Evolutionary conservation across 495 filamentous ascomycete genomes (phyloP), one percentile per base, ranked within the genome.

Genomic region (Bacidia gigantensis): DNA sequence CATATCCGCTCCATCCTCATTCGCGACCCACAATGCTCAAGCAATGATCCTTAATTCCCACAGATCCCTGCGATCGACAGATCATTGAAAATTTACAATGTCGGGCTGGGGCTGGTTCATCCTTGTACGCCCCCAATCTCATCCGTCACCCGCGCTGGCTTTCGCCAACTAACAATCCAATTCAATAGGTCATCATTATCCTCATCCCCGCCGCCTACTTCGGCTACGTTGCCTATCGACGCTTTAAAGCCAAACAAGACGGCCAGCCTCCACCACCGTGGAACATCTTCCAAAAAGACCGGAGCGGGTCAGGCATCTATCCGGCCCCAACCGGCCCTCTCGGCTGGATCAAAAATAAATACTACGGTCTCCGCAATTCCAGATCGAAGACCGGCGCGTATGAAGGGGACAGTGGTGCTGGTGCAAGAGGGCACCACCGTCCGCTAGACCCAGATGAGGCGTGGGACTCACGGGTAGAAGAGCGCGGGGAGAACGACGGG

Each of bases 211-310:
- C 64, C 50, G 67, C 60, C 18, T 61, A 66, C 51, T 55, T 66
- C 49, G 73, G 67, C 48, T 82, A 71, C 68, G 57, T 81, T 53
- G 58, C 73, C 54, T 80, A 73, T 57, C 72, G 75, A 1, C 78
- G 80, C 54, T 58, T 79, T 40, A 76, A 76, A 54, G 82, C 83
- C 38, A 67, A 75, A 44, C 72, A 75, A 11, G 66, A 83, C 32
- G 83, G 83, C 42, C 77, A 83, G 42, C 79, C 79, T 20, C 73
- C 78, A 49, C 83, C 81, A 2, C 67, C 81, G 39, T 86, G 83
- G 70, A 73, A 77, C 56, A 76, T 73, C 49, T 78, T 77, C 67
- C 51, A 56, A 38, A 60, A 57, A 45, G 50, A 61, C 57, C 9
- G 60, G 17, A 74, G 71, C 55, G 67, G 47, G 2, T 50, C 67